Evolutionary conservation across 129 eudicot genomes (phyloP).

Genomic region (Calendula officinalis): DNA sequence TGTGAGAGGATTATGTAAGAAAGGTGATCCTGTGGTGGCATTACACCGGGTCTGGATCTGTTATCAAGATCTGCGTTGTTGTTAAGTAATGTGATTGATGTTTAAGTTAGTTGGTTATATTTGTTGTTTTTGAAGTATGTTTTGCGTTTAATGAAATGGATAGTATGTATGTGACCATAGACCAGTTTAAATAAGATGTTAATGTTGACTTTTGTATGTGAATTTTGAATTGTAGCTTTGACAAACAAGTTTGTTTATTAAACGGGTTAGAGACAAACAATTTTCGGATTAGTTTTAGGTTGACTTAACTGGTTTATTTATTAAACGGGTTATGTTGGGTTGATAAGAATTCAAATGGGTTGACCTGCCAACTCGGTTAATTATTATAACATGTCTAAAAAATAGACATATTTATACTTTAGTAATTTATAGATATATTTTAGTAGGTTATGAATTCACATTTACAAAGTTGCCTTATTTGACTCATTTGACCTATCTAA

Average conservation of each 20-base stretch:
- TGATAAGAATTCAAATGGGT: too few species aligned
- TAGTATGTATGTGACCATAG: conserved; percentile 25
- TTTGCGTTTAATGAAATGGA: conserved; percentile 24
- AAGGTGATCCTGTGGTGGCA: conserved; percentile 72
- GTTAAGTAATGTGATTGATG: conserved; percentile 41
- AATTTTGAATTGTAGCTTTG: neutral
- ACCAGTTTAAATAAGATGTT: conserved; percentile 20
- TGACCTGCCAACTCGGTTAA: too few species aligned
- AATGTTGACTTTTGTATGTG: conserved; percentile 6
- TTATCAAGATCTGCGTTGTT: conserved; percentile 65
- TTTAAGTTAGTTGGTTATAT: conserved; percentile 6
- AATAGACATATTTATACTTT: too few species aligned
- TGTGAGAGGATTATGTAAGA: conserved; percentile 50
- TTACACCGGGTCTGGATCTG: conserved; percentile 83
- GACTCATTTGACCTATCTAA: too few species aligned
- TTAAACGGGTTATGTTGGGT: too few species aligned
- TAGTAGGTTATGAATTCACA: too few species aligned
- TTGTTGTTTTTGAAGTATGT: conserved; percentile 16
- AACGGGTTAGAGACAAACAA: neutral
- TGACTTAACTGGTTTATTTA: neutral
- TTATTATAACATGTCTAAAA: too few species aligned
- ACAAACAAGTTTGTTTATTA: too few species aligned
- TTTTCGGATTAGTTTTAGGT: neutral
- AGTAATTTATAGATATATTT: too few species aligned
- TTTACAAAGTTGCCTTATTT: too few species aligned